These are phyloP conservation scores for Cryphonectria naterciae DNA, from an alignment of 2,329 filamentous ascomycete species.

Conservation along the genomic window DNA sequence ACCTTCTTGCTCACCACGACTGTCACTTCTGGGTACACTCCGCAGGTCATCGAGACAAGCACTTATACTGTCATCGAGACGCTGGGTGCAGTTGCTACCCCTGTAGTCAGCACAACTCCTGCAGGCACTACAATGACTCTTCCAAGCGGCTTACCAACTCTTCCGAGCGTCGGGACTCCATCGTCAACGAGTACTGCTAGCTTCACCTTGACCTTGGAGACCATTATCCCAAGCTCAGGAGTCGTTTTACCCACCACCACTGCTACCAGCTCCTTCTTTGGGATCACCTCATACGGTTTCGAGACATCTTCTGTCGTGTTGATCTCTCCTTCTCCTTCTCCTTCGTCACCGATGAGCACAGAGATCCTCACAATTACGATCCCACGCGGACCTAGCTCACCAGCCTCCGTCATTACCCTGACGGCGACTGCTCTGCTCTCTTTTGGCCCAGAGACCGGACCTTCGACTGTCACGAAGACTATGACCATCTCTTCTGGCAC, in stretches of 20 bases:
- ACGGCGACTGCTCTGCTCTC: constrained; percentile 19
- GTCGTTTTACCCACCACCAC: background rate
- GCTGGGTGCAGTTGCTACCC: background rate
- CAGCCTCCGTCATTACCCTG: constrained; percentile 23
- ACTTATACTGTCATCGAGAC: constrained; percentile 29
- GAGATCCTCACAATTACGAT: constrained; percentile 25
- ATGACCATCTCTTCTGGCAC: constrained; percentile 20
- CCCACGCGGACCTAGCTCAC: constrained; percentile 20
- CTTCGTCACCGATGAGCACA: constrained; percentile 1
- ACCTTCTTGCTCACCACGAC: constrained; percentile 29
- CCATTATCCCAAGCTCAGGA: constrained; percentile 8
- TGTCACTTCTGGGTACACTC: constrained; percentile 28
- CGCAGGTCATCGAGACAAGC: constrained; percentile 28
- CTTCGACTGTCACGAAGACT: constrained; percentile 15
- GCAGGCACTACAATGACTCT: background rate
- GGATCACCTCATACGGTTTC: background rate
- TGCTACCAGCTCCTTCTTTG: constrained; percentile 1
- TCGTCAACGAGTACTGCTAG: constrained; percentile 32
- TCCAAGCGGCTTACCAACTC: background rate
- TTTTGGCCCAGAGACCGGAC: constrained; percentile 2
- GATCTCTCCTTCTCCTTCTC: background rate
- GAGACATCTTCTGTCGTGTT: background rate
- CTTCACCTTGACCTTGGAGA: constrained; percentile 30
- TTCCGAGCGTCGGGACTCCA: constrained; percentile 4
- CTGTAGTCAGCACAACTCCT: background rate